Conservation (phyloP, 306 rosid genomes). For the Rosa rugosa region DNA sequence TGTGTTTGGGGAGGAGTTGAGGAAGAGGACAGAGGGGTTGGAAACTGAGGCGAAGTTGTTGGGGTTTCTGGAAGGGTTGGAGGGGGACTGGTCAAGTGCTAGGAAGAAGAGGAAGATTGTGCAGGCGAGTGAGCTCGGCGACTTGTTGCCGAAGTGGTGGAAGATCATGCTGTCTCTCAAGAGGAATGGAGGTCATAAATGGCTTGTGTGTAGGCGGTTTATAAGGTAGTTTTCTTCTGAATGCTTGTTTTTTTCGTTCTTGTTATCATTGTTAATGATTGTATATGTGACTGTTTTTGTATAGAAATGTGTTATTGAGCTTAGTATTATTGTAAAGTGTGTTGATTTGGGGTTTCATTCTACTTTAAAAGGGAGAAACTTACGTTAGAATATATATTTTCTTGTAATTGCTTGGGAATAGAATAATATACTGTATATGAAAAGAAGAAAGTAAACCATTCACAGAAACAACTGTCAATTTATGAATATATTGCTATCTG, state of each 20-base stretch:
- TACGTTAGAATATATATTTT: neutral
- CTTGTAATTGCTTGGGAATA: neutral
- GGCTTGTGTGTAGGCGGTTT: constrained; percentile 56
- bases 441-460: neutral
- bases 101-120: constrained; percentile 71
- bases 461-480: neutral
- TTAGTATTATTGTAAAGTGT: neutral
- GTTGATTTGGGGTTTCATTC: neutral
- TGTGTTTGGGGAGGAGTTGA: constrained; percentile 53
- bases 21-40: constrained; percentile 60
- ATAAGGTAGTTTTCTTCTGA: constrained; percentile 50
- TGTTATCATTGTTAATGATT: constrained; percentile 13
- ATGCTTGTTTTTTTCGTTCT: neutral
- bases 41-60: constrained; percentile 44
- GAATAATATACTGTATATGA: too few species aligned
- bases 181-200: constrained; percentile 45
- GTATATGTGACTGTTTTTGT: neutral
- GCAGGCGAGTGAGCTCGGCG: constrained; percentile 43
- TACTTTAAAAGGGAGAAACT: neutral
- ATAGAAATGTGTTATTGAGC: neutral
- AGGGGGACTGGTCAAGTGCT: constrained; percentile 66
- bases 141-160: constrained; percentile 57
- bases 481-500: neutral
- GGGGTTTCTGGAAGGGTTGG: constrained; percentile 54
- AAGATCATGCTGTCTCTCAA: constrained; percentile 53